Evolutionary conservation across 2,329 filamentous ascomycete genomes (phyloP), one percentile per base, ranked within the genome.

Genomic region (Byssochlamys sp.): DNA sequence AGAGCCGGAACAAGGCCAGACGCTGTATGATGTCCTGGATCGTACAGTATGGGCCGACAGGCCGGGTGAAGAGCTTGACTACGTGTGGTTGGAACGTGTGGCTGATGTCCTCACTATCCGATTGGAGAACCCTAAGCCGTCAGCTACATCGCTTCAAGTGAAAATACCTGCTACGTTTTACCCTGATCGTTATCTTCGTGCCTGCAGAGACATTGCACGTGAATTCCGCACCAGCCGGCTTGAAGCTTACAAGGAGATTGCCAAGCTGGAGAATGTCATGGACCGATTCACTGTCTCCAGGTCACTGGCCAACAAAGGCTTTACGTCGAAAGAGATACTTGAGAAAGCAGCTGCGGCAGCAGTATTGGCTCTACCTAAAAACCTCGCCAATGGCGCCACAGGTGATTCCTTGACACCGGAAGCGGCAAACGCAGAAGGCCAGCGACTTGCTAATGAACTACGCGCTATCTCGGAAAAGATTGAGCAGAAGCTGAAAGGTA

Each of bases 141-240:
- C 70, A 31, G 70, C 61, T 33, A 67, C 65, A 48, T 65, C 62
- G 28, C 65, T 80, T 26, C 73, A 77, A 28, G 69, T 85, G 50
- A 78, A 78, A 4, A 74, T 84, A 19, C 82, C 83, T 2, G 66
- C 77, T 1, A 73, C 75, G 1, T 78, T 84, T 64, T 84, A 83
- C 61, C 76, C 81, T 3, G 84, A 86, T 69, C 78, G 83, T 52
- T 87, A 86, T 66, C 71, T 85, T 52, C 74, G 80, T 53, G 72
- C 76, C 60, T 81, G 80, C 58, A 73, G 76, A 57, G 73, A 74
- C 1, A 65, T 75, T 9, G 76, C 80, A 14, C 74, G 74, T 50
- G 72, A 75, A 7, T 76, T 84, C 58, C 77, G 80, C 31, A 58
- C 62, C 6, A 68, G 67, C 29, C 69, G 72, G 60, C 65, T 75